Evolutionary conservation across 495 filamentous ascomycete species (phyloP), one percentile per base, ranked within the genome.

Genomic region (Penicillium lagena): DNA sequence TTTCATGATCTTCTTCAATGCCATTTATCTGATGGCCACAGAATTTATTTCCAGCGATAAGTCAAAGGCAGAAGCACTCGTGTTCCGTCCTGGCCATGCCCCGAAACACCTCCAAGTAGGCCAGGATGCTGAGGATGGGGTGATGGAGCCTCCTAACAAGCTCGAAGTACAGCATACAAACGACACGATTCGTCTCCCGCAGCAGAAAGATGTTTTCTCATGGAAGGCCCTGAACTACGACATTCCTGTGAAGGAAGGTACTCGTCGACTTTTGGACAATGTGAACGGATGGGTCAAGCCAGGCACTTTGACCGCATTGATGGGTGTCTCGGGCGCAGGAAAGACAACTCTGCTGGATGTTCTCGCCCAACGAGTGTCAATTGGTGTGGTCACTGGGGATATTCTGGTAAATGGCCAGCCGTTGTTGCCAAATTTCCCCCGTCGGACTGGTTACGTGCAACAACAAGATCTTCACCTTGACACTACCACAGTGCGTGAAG

Each of bases 361-460:
- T 0, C 63, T 85, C 6, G 78, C 81, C 0, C 66, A 76, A 42
- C 57, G 79, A 14, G 65, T 67, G n/a, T 58, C 61, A 2, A 66
- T 75, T 30, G 77, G 77, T 33, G 63, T 71, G 0, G 65, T 80
- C 7, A 62, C 55, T 12, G 75, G 74, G n/a, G 67, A 76, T 35
- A 65, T 79, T 27, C 52, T 73, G 7, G 69, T 79, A 1, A 73
- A 78, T 47, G 75, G 73, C 7, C 43, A 57, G 30, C 56, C 60
- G 1, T 58, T 82, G 12, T 81, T 87, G 49, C 64, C 74, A 5
- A 88, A 83, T 1, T 95, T 95, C 72, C 87, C 90, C 47, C 82
- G 90, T 40, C 87, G 87, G 64, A 91, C 88, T n/a, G 90, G 90
- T 5, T 96, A 95, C 52, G 90, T 90, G 15, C 87, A 95, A 55